Percentiles rank a stretch among this genome's conserved stretches.
Evolutionary conservation across 805 yeast genomes (phyloP).

Genomic region (Zygoascus ofunaensis): DNA sequence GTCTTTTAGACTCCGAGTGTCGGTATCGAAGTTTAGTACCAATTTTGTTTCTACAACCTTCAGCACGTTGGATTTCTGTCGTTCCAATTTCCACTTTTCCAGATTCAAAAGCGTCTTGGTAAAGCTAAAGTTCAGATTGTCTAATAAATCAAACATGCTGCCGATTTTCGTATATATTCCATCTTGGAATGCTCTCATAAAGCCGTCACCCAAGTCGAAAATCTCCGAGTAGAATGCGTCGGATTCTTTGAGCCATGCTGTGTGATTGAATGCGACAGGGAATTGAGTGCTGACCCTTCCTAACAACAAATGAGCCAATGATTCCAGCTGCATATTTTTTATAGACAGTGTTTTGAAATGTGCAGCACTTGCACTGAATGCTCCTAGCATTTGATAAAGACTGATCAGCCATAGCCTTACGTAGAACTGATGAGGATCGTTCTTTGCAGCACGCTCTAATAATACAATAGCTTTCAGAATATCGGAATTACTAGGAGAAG

Average conservation of each 20-base stretch:
- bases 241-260: conserved; percentile 33
- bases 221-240: conserved; percentile 45
- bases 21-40: conserved; percentile 3
- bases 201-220: conserved; percentile 43
- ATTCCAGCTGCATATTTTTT: conserved; percentile 70
- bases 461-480: conserved; percentile 39
- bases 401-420: conserved; percentile 62
- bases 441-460: conserved; percentile 45
- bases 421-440: conserved; percentile 67
- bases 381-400: conserved; percentile 51
- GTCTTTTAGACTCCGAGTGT: conserved; percentile 30
- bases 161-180: conserved; percentile 56
- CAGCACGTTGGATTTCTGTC: conserved; percentile 11
- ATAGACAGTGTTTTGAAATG: conserved; percentile 51
- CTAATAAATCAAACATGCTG: conserved; percentile 55
- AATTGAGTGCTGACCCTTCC: conserved; percentile 39
- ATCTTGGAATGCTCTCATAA: conserved; percentile 44
- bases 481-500: conserved; percentile 39
- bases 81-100: conserved; percentile 21
- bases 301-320: conserved; percentile 42
- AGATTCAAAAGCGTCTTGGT: conserved; percentile 26
- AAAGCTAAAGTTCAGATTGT: conserved; percentile 42
- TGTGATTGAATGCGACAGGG: conserved; percentile 31
- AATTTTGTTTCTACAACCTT: neutral
- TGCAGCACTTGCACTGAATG: conserved; percentile 39